A percentile compares a stretch with the other conserved stretches of the same genome.
Evolutionary conservation across 495 filamentous ascomycete species (phyloP).

Genomic region (Schizothecium vesticola): DNA sequence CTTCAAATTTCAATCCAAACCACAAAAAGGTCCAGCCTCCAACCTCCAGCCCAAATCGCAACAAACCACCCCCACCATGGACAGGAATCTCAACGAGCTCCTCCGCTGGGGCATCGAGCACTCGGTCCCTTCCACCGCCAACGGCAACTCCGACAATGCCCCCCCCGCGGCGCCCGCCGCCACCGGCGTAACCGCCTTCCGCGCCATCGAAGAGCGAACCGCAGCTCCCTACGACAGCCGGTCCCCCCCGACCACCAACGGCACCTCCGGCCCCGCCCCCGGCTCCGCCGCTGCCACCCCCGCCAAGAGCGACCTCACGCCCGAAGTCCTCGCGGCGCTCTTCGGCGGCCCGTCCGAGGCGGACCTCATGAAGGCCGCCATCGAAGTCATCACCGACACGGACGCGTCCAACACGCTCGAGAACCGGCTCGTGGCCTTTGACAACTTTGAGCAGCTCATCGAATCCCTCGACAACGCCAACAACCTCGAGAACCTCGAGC

Average conservation of each 20-base stretch:
- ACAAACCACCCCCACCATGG: constrained; percentile 26
- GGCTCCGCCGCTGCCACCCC: background rate
- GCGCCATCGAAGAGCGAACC: background rate
- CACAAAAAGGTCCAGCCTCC: background rate
- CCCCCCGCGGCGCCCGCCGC: background rate
- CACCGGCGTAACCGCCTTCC: constrained; percentile 21
- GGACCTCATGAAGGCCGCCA: constrained; percentile 79
- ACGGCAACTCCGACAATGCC: constrained; percentile 21
- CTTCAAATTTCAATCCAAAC: background rate
- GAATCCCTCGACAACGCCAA: constrained; percentile 94
- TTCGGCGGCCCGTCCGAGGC: constrained; percentile 79
- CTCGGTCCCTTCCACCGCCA: constrained; percentile 38
- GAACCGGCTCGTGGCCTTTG: constrained; percentile 80
- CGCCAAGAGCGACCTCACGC: constrained; percentile 45
- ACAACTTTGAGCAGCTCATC: constrained; percentile 92
- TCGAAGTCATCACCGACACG: constrained; percentile 69
- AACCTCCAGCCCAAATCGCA: constrained; percentile 6
- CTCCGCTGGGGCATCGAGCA: constrained; percentile 94
- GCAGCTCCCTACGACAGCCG: constrained; percentile 19
- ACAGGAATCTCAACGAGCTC: constrained; percentile 57
- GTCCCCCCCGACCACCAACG: constrained; percentile 29
- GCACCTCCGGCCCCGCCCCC: constrained; percentile 19
- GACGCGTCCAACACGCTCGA: too few species aligned
- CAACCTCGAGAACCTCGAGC: constrained; percentile 66
- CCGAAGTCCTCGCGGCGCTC: constrained; percentile 63